Base-by-base conservation (phyloP, 257 asterid genomes). In the Cruciata laevipes region DNA sequence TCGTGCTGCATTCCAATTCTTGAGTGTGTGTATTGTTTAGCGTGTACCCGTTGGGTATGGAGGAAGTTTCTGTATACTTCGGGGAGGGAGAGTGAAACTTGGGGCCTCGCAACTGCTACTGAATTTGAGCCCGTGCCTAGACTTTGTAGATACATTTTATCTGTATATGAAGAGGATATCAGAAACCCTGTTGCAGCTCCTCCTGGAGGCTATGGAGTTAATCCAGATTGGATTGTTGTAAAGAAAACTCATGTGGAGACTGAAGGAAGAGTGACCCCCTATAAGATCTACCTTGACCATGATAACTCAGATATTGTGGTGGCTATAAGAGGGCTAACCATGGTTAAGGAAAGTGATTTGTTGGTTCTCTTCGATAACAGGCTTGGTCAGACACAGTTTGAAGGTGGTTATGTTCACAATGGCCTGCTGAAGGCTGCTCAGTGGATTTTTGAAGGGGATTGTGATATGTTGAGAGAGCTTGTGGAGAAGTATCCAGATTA, bases 1-100 rank as follows among this genome's bases (percentile, higher is more conserved):
- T 90, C 95, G 85, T 88, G 99, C 71, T 88, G 99, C 69, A 5
- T 94, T 17, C 99, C 99, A 66, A 71, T 90, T 68, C 83, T 89
- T 47, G 99, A 94, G 83, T 94, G 99, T 51, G 98, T 90, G n/a
- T 90, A 95, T 72, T 89, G 96, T 75, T 73, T 94, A 77, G 99
- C 91, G 0, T 94, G 99, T 70, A 62, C 79, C 49, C 96, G 99
- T 44, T 94, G 99, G 99, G 93, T 69, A 59, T 94, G 99, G 99
- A 94, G 89, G 85, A 94, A 90, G 59, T 87, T 88, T 61, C 86
- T 84, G 5, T 94, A 87, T 79, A 84, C 98, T 10, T 95, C 98
- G 6, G 99, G 99, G 66, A 75, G 83, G 10, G 99, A 94, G 74
- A 94, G 98, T 37, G 96, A 94, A 58, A 80, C 81, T 12, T 94